Evolutionary conservation across 2,329 filamentous ascomycete genomes (phyloP).

Genomic region (Trichoderma endophyticum): DNA sequence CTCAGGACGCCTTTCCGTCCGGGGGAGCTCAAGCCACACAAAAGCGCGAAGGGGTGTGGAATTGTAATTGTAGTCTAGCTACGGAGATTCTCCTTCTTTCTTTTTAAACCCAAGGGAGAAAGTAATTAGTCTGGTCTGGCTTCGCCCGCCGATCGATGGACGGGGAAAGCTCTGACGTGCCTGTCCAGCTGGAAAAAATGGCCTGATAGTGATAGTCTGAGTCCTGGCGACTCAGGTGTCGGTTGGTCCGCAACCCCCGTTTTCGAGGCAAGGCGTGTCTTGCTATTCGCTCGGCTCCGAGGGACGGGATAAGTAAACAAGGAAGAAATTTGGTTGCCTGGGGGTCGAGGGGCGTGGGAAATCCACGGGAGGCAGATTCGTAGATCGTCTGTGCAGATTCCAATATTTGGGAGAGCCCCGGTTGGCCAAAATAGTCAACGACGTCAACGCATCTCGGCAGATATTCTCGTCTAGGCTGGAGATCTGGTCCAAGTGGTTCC

Average conservation of each 20-base stretch:
- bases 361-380: not conserved
- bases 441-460: not conserved
- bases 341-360: not conserved
- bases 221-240: not conserved
- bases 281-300: not conserved
- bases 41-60: not conserved
- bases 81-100: not conserved
- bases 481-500: not conserved
- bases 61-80: not conserved
- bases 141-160: not conserved
- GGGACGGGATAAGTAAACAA: not conserved
- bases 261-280: not conserved
- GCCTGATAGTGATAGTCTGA: not conserved
- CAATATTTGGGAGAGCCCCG: not conserved
- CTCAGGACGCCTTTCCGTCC: not conserved
- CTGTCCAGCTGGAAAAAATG: conserved; percentile 6
- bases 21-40: conserved; percentile 2
- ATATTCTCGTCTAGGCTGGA: not conserved
- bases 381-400: not conserved
- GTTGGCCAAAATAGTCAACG: not conserved
- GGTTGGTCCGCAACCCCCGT: not conserved
- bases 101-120: not conserved
- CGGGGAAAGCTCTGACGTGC: not conserved
- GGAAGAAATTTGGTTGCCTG: not conserved
- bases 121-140: not conserved